These are phyloP conservation scores for Larix kaempferi DNA, from an alignment of 75 land plant species.

Conservation along the genomic window DNA sequence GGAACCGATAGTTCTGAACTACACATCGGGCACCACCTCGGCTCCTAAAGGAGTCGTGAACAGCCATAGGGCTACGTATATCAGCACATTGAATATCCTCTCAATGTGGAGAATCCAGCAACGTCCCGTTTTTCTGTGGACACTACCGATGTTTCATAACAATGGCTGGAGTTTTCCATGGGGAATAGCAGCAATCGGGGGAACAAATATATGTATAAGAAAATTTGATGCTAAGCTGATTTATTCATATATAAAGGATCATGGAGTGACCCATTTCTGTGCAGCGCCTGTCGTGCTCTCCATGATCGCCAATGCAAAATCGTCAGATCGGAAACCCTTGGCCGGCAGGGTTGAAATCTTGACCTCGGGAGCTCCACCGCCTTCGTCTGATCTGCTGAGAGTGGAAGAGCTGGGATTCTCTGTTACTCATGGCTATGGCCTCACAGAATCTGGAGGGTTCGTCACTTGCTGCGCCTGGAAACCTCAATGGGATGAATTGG, in stretches of 20 bases:
- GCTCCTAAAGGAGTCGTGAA: constrained; percentile 79
- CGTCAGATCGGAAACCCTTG: constrained; percentile 11
- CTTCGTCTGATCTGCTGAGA: constrained; percentile 53
- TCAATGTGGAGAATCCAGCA: constrained; percentile 42
- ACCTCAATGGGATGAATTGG: constrained; percentile 56
- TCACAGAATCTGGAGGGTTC: constrained; percentile 70
- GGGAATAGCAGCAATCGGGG: constrained; percentile 74
- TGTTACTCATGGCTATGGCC: constrained; percentile 70
- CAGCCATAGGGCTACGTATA: constrained; percentile 62
- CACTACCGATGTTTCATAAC: constrained; percentile 87
- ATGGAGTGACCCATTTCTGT: constrained; percentile 74
- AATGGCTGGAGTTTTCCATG: constrained; percentile 88
- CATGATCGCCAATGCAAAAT: constrained; percentile 47
- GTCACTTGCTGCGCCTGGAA: constrained; percentile 66
- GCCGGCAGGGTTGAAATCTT: constrained; percentile 39
- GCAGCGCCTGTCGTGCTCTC: constrained; percentile 81
- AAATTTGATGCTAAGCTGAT: constrained; percentile 44
- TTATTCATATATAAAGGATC: constrained; percentile 28
- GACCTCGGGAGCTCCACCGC: constrained; percentile 81
- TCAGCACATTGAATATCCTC: constrained; percentile 33
- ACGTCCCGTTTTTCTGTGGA: constrained; percentile 71
- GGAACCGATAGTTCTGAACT: constrained; percentile 65
- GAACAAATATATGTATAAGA: constrained; percentile 63
- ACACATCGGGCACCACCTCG: constrained; percentile 89
- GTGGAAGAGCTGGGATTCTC: constrained; percentile 69